These are phyloP conservation scores for Penicillium sp. DNA, from an alignment of 2,329 filamentous ascomycete species.

Conservation along the genomic window DNA sequence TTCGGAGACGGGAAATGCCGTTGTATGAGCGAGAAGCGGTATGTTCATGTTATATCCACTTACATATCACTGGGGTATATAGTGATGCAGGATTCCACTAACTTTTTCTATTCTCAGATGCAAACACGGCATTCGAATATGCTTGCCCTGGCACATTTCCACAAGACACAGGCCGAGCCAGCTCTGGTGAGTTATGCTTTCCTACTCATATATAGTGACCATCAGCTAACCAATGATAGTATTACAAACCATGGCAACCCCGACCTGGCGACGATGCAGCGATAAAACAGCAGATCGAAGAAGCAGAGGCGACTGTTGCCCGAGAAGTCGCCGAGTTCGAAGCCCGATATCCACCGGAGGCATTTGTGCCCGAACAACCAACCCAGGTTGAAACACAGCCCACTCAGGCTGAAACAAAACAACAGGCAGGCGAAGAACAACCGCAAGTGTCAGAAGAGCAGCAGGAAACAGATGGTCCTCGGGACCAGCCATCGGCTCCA, in stretches of 20 bases:
- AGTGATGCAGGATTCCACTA: no score
- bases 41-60: slow-evolving; percentile 48
- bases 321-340: slow-evolving; percentile 66
- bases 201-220: neutral
- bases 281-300: slow-evolving; percentile 69
- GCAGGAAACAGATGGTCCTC: slow-evolving; percentile 10
- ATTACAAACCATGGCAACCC: slow-evolving; percentile 81
- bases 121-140: slow-evolving; percentile 70
- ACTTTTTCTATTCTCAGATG: slow-evolving; percentile 68
- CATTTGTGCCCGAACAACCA: slow-evolving; percentile 22
- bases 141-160: slow-evolving; percentile 68
- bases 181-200: slow-evolving; percentile 61
- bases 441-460: slow-evolving; percentile 17
- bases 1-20: slow-evolving; percentile 68
- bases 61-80: neutral
- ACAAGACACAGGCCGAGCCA: slow-evolving; percentile 71
- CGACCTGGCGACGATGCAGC: slow-evolving; percentile 66
- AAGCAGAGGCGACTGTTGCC: slow-evolving; percentile 63
- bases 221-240: slow-evolving; percentile 54
- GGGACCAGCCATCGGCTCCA: slow-evolving; percentile 23
- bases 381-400: slow-evolving; percentile 10
- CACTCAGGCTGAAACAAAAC: slow-evolving; percentile 16
- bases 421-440: neutral
- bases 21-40: slow-evolving; percentile 76
- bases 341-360: slow-evolving; percentile 42